These are phyloP conservation scores for Hypoxylon sp. DNA, from an alignment of 2,329 filamentous ascomycete genomes.

Conservation along the genomic window DNA sequence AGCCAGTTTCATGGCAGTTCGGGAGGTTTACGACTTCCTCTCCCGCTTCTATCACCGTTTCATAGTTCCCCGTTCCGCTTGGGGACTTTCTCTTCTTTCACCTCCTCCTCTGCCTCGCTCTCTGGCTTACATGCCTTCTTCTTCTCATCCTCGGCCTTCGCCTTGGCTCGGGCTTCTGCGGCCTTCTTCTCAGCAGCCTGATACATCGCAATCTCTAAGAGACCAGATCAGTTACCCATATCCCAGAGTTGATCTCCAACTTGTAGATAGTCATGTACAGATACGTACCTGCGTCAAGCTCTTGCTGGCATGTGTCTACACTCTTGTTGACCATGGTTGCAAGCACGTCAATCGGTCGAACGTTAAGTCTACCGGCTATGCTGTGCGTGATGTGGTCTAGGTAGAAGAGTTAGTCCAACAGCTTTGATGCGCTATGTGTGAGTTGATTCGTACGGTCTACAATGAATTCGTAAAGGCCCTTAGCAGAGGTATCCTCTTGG, in stretches of 20 bases:
- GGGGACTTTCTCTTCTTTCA: not conserved
- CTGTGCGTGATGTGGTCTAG: slow-evolving; percentile 30
- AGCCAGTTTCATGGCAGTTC: no score
- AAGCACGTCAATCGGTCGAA: slow-evolving; percentile 33
- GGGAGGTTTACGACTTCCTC: not conserved
- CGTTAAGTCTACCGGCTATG: slow-evolving; percentile 20
- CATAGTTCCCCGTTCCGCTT: not conserved
- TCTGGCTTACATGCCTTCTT: not conserved
- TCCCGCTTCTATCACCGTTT: not conserved
- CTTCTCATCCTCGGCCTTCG: not conserved
- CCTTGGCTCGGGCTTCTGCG: slow-evolving; percentile 6
- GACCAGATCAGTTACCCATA: not conserved
- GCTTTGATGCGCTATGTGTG: not conserved
- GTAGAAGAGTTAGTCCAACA: not conserved
- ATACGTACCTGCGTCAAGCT: slow-evolving; percentile 29
- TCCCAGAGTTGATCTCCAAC: not conserved
- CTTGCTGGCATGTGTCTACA: slow-evolving; percentile 28
- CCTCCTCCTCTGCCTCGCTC: no score
- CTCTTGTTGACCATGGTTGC: slow-evolving; percentile 34
- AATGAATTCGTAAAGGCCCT: slow-evolving; percentile 38
- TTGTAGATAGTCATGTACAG: not conserved
- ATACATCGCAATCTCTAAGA: slow-evolving; percentile 21
- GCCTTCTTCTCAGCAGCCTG: slow-evolving; percentile 26
- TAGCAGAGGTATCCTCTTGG: slow-evolving; percentile 33
- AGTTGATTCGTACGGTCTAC: slow-evolving; percentile 27